phyloP scores from a whole-genome alignment of 140 eudicot genomes.

The Ambrosia hybrid region DNA sequence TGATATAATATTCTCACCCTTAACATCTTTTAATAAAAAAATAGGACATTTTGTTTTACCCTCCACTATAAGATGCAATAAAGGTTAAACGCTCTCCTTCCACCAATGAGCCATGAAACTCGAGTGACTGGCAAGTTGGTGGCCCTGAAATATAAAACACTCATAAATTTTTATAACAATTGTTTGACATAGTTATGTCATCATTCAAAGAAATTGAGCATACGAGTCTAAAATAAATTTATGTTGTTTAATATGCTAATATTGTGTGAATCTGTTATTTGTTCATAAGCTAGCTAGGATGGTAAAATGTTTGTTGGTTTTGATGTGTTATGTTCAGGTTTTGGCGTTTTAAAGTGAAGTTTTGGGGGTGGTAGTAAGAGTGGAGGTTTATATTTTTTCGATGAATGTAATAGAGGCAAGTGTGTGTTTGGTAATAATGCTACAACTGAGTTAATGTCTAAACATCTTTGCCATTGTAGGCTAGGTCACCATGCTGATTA shows the following conservation, averaged over 20 bases:
- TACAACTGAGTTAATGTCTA: too few species aligned
- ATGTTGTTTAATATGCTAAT: neutral
- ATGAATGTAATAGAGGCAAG: too few species aligned
- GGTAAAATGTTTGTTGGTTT: too few species aligned
- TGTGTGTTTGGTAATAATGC: too few species aligned
- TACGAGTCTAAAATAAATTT: neutral
- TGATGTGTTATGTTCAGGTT: too few species aligned
- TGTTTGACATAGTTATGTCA: neutral
- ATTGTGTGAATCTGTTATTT: neutral
- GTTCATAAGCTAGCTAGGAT: too few species aligned
- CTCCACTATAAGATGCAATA: conserved; percentile 85
- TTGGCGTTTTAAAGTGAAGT: too few species aligned
- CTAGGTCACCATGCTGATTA: too few species aligned
- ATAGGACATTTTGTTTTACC: conserved; percentile 44
- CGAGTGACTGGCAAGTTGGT: conserved; percentile 83
- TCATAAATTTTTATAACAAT: neutral
- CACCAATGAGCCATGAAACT: conserved; percentile 67
- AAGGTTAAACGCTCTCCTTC: conserved; percentile 73
- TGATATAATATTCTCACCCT: conserved; percentile 5
- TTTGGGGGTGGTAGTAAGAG: too few species aligned
- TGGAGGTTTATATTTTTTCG: too few species aligned
- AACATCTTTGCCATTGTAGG: too few species aligned
- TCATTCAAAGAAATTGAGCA: conserved; percentile 9
- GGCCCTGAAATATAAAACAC: conserved; percentile 51
- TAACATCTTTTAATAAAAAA: neutral